Conservation (phyloP, 2,329 filamentous ascomycete species). For the Aspergillus thermomutatus region DNA sequence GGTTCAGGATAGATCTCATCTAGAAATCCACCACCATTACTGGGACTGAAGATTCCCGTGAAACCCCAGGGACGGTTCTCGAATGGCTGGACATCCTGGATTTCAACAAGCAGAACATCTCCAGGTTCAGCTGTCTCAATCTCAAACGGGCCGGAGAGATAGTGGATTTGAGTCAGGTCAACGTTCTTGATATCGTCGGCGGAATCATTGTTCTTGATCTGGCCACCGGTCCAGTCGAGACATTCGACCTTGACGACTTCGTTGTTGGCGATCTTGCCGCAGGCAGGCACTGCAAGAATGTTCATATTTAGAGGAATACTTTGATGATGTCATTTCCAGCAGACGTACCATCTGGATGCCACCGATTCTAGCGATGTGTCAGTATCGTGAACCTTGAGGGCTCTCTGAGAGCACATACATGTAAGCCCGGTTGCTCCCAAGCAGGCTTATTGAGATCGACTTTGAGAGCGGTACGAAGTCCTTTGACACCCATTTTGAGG, state of each 20-base stretch:
- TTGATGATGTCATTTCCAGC: not conserved
- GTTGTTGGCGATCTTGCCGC: conserved; percentile 70
- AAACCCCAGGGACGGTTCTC: conserved; percentile 87
- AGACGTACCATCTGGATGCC: conserved; percentile 79
- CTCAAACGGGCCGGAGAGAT: conserved; percentile 85
- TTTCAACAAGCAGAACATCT: conserved; percentile 81
- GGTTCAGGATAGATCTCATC: conserved; percentile 83
- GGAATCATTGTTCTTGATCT: conserved; percentile 83
- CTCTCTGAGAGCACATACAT: conserved; percentile 52
- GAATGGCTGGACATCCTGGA: conserved; percentile 88
- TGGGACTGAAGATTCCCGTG: conserved; percentile 73
- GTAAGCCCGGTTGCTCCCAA: conserved; percentile 64
- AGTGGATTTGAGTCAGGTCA: conserved; percentile 80
- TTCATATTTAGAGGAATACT: not conserved
- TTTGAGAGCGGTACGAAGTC: conserved; percentile 67
- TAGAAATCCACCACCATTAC: conserved; percentile 84
- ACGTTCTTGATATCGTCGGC: conserved; percentile 86
- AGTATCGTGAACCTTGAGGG: conserved; percentile 2
- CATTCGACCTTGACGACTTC: conserved; percentile 95
- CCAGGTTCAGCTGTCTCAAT: conserved; percentile 80
- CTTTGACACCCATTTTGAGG: conserved; percentile 34
- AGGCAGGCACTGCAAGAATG: conserved; percentile 62
- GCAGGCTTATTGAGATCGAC: conserved; percentile 72
- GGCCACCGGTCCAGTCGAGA: conserved; percentile 73
- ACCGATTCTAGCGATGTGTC: conserved; percentile 66